These are phyloP conservation scores for Ganoderma meredithae DNA, from an alignment of 1,284 basidiomycete species.

Conservation along the genomic window DNA sequence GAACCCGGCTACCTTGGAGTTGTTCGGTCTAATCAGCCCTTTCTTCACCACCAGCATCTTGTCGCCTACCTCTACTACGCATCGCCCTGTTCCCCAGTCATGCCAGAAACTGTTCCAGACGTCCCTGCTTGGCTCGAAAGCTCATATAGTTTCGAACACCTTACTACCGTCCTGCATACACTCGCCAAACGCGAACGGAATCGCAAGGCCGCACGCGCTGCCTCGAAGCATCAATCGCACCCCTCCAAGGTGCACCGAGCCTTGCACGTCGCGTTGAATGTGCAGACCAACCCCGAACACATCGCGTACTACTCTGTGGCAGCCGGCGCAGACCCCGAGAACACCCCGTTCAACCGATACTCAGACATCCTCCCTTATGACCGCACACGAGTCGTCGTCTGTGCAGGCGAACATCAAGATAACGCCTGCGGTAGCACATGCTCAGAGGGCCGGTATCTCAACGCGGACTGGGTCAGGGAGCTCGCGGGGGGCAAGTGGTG, in stretches of 20 bases:
- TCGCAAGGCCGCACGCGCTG: slow-evolving; percentile 44
- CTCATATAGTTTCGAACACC: slow-evolving; percentile 44
- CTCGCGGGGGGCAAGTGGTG: slow-evolving; percentile 76
- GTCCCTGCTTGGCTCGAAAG: slow-evolving; percentile 42
- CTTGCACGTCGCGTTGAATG: slow-evolving; percentile 32
- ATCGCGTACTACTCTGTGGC: slow-evolving; percentile 61
- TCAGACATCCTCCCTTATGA: slow-evolving; percentile 79
- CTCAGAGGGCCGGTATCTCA: slow-evolving; percentile 63
- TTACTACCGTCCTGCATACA: slow-evolving; percentile 43
- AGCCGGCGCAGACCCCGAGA: slow-evolving; percentile 52
- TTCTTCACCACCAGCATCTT: neutral
- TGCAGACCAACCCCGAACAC: slow-evolving; percentile 36
- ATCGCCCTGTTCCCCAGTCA: neutral
- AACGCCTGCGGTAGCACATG: slow-evolving; percentile 27
- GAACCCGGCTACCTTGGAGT: neutral
- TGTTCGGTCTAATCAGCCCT: neutral
- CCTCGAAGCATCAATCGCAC: slow-evolving; percentile 43
- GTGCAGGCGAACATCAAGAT: slow-evolving; percentile 35
- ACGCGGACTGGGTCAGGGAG: slow-evolving; percentile 86
- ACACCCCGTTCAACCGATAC: slow-evolving; percentile 72
- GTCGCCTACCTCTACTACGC: neutral
- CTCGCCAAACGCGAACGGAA: slow-evolving; percentile 53
- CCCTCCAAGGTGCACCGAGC: slow-evolving; percentile 37
- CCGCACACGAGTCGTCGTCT: slow-evolving; percentile 70
- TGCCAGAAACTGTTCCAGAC: slow-evolving; percentile 16